Conservation (phyloP, 2,329 filamentous ascomycete genomes). For the Leptographium radiaticola region DNA sequence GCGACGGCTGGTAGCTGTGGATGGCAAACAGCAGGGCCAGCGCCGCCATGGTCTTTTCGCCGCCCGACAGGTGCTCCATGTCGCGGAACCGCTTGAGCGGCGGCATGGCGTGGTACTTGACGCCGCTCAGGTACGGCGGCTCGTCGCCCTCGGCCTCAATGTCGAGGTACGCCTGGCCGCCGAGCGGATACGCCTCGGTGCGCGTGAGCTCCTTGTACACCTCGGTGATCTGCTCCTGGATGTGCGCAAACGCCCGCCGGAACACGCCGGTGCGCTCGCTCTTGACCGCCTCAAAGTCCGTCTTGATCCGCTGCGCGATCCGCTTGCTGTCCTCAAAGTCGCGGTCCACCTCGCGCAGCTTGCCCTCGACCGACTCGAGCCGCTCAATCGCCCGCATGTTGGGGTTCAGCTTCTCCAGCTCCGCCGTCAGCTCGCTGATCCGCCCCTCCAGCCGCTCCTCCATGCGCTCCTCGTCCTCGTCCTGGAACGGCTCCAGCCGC, state of each 20-base stretch:
- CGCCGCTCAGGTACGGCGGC: conserved; percentile 85
- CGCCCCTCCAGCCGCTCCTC: conserved; percentile 69
- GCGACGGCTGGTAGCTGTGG: conserved; percentile 87
- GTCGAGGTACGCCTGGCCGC: conserved; percentile 78
- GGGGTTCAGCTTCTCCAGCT: conserved; percentile 88
- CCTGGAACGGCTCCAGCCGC: conserved; percentile 56
- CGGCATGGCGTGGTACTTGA: conserved; percentile 98
- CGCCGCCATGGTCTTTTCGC: conserved; percentile 97
- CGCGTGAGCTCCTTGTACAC: conserved; percentile 95
- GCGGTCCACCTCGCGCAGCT: conserved; percentile 71
- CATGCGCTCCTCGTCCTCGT: conserved; percentile 32
- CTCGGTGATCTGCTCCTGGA: conserved; percentile 82
- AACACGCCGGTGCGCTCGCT: conserved; percentile 78
- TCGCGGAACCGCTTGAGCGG: conserved; percentile 96
- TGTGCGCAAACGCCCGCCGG: conserved; percentile 89
- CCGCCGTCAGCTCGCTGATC: conserved; percentile 58
- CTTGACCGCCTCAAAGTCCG: conserved; percentile 63
- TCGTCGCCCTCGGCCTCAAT: conserved; percentile 80
- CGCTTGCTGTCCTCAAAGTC: conserved; percentile 79
- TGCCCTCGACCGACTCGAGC: conserved; percentile 70
- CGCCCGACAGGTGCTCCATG: conserved; percentile 95
- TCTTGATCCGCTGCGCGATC: conserved; percentile 40
- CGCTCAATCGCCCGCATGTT: conserved; percentile 95
- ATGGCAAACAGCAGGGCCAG: conserved; percentile 93
- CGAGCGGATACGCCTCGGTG: conserved; percentile 82